A percentile compares a stretch with the other conserved stretches of the same genome.
phyloP scores from a whole-genome alignment of 352 stramenopile genomes.

The Globisporangium acanthophoron region DNA sequence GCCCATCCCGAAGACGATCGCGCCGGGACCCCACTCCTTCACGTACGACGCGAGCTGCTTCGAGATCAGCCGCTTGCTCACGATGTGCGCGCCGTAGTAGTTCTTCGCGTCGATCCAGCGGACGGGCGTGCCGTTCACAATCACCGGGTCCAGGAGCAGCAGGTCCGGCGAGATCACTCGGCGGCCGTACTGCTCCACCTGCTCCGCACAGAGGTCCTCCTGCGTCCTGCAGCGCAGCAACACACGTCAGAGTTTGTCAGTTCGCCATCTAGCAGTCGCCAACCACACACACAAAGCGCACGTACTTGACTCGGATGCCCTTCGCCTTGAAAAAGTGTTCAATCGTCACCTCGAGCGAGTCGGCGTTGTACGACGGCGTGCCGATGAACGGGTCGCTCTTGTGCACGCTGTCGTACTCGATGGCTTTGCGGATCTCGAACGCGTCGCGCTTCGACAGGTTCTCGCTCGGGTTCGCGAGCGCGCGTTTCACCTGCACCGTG shows the following conservation, averaged over 20 bases:
- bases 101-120: slow-evolving; percentile 88
- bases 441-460: slow-evolving; percentile 65
- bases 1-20: slow-evolving; percentile 85
- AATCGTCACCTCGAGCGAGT: slow-evolving; percentile 69
- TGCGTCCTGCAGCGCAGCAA: slow-evolving; percentile 42
- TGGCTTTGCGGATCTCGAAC: slow-evolving; percentile 62
- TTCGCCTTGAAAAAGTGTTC: slow-evolving; percentile 65
- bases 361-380: slow-evolving; percentile 56
- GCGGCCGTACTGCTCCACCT: slow-evolving; percentile 56
- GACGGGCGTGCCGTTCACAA: slow-evolving; percentile 81
- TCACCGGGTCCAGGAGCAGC: slow-evolving; percentile 69
- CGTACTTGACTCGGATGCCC: slow-evolving; percentile 76
- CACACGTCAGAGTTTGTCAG: background rate
- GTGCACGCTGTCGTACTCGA: slow-evolving; percentile 79
- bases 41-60: slow-evolving; percentile 79
- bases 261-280: background rate
- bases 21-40: slow-evolving; percentile 80
- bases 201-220: slow-evolving; percentile 59
- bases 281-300: slow-evolving; percentile 2
- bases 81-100: slow-evolving; percentile 86
- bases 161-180: slow-evolving; percentile 79
- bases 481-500: slow-evolving; percentile 54
- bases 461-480: slow-evolving; percentile 37
- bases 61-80: slow-evolving; percentile 81
- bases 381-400: slow-evolving; percentile 80